phyloP scores from a whole-genome alignment of 495 filamentous ascomycete species.

The Daldinia childiae region DNA sequence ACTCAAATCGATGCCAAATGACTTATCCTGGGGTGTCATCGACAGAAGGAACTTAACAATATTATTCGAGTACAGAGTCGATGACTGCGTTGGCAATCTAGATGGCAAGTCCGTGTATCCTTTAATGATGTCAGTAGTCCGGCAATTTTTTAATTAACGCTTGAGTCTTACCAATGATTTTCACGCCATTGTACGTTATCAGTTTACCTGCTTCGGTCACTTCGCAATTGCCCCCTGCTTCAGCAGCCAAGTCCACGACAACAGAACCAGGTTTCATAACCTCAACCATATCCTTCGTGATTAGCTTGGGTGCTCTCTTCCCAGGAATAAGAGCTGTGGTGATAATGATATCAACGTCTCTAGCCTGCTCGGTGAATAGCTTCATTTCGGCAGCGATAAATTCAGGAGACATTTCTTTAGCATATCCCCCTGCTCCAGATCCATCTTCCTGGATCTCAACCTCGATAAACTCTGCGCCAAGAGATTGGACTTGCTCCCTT shows the following conservation, averaged over 20 bases:
- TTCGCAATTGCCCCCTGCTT: conserved; percentile 84
- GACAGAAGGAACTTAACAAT: conserved; percentile 84
- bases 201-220: conserved; percentile 75
- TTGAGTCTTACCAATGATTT: conserved; percentile 71
- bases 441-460: conserved; percentile 86
- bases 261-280: conserved; percentile 85
- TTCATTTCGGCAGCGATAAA: conserved; percentile 91
- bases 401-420: conserved; percentile 88
- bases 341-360: conserved; percentile 87
- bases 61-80: conserved; percentile 86
- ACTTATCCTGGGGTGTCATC: conserved; percentile 75
- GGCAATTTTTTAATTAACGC: neutral
- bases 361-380: conserved; percentile 81
- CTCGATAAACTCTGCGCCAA: conserved; percentile 85
- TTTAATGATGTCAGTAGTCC: conserved; percentile 38
- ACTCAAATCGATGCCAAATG: conserved; percentile 75
- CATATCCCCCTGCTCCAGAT: conserved; percentile 81
- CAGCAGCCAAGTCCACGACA: conserved; percentile 81
- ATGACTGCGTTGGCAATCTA: conserved; percentile 80
- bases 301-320: conserved; percentile 76
- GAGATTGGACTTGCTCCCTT: conserved; percentile 83
- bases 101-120: conserved; percentile 86
- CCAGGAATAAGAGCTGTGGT: conserved; percentile 86
- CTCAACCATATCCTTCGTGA: conserved; percentile 78
- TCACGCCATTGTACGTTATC: conserved; percentile 74